Conservation (phyloP, 2,329 filamentous ascomycete genomes). For the Colletotrichum sp. region DNA sequence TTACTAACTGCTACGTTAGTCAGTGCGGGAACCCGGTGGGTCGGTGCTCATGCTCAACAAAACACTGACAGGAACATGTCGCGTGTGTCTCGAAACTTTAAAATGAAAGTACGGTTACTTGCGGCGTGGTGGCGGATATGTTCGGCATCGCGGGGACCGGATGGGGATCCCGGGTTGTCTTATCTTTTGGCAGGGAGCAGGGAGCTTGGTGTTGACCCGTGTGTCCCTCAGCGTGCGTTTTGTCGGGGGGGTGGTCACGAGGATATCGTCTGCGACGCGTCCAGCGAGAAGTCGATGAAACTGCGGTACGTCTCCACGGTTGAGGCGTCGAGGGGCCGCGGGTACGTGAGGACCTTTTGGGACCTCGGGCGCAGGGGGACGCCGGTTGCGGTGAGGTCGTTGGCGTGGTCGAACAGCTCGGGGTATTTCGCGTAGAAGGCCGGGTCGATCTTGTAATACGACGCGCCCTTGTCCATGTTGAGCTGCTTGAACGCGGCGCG, state of each 20-base stretch:
- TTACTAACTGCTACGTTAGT: conserved; percentile 19
- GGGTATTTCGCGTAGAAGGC: conserved; percentile 36
- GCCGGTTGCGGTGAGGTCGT: conserved; percentile 29
- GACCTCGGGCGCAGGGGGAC: conserved; percentile 28
- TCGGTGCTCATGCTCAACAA: conserved; percentile 9
- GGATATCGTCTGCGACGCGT: conserved; percentile 27
- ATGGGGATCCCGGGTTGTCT: neutral
- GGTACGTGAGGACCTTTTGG: conserved; percentile 33
- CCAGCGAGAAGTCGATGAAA: conserved; percentile 36
- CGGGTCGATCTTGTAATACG: conserved; percentile 37
- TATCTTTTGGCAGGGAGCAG: neutral
- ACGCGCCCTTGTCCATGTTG: conserved; percentile 36
- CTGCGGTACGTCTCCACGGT: conserved; percentile 36
- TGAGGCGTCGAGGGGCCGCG: conserved; percentile 28
- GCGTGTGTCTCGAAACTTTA: neutral
- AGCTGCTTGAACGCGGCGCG: conserved; percentile 29
- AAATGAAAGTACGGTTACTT: neutral
- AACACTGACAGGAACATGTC: neutral
- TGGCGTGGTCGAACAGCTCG: conserved; percentile 30
- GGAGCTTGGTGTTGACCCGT: neutral
- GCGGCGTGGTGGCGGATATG: neutral
- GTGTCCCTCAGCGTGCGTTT: neutral
- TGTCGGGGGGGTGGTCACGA: neutral
- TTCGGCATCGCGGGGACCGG: conserved; percentile 1
- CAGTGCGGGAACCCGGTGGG: conserved; percentile 15